A percentile compares a stretch with the other conserved stretches of the same genome.
Evolutionary conservation across 305 asterid genomes (phyloP).

Genomic region (Solanum hybrid): DNA sequence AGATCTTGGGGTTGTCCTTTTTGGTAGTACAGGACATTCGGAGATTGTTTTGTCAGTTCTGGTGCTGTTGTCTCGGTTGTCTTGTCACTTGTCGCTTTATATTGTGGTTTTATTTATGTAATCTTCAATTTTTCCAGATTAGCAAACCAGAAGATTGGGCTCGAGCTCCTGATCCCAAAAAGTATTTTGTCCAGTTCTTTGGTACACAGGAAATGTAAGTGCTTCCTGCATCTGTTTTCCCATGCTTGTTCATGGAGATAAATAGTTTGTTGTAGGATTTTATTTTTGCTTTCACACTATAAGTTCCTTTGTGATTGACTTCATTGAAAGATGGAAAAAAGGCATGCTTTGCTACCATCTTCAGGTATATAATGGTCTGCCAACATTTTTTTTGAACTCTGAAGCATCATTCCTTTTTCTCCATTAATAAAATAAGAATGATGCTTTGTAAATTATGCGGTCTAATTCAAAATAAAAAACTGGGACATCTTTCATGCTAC

Average conservation of each 20-base stretch:
- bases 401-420: background rate
- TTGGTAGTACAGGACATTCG: background rate
- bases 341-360: background rate
- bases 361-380: background rate
- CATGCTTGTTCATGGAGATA: conserved; percentile 8
- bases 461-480: background rate
- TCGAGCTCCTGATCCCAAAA: conserved; percentile 57
- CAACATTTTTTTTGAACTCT: background rate
- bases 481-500: background rate
- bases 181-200: conserved; percentile 70
- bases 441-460: background rate
- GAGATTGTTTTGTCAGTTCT: background rate
- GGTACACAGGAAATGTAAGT: conserved; percentile 86
- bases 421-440: background rate
- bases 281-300: background rate
- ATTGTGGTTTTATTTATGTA: background rate
- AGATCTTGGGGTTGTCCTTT: background rate
- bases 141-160: conserved; percentile 74
- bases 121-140: conserved; percentile 38
- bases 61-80: conserved; percentile 9
- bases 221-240: conserved; percentile 5
- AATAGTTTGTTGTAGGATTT: background rate
- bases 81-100: background rate
- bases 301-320: background rate
- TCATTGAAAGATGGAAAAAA: background rate